Evolutionary conservation across 2,329 filamentous ascomycete species (phyloP), one percentile per base, ranked within the genome.

Genomic region (Juglanconis oblonga): DNA sequence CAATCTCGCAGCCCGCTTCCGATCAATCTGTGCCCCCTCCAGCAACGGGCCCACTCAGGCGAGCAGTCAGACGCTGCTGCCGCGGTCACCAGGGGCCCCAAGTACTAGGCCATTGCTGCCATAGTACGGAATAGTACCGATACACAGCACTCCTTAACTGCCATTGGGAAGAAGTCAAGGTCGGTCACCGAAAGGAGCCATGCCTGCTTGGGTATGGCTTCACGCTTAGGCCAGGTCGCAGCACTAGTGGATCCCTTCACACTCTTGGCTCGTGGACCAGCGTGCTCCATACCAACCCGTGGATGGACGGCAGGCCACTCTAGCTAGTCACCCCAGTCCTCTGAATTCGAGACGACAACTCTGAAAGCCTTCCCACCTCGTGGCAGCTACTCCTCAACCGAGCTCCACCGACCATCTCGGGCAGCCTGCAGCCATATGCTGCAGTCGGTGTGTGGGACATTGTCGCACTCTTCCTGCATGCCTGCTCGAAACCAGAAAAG

Each of bases 331-430:
- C 45, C 52, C 52, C 60, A 51, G 53, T 48, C 57, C 32, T 38
- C 32, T 36, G 32, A 45, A 36, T 53, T 32, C 45, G 52, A 52
- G 59, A 52, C 55, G 55, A 58, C 51, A 55, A 24, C 50, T 51
- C 45, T 24, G 24, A 24, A 61, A 52, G 59, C 47, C 55, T 62
- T 58, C 52, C 52, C 55, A 57, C 61, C 61, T 62, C 61, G 61
- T 62, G 61, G 61, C 55, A 55, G 48, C 33, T 49, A 14, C 57
- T 45, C 40, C 40, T 57, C 49, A 54, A 48, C 32, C 49, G 44
- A 52, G 38, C 51, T 40, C 52, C 54, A 59, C 51, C 17, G 17
- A 52, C 61, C 61, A 57, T 48, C 52, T 59, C 38, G 42, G 56
- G 42, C 60, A 52, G 29, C 50, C 52, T 59, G 55, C 59, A 62